A percentile compares a stretch with the other conserved stretches of the same genome.
phyloP scores from a whole-genome alignment of 495 filamentous ascomycete genomes.

The Hypomontagnella monticulosa region DNA sequence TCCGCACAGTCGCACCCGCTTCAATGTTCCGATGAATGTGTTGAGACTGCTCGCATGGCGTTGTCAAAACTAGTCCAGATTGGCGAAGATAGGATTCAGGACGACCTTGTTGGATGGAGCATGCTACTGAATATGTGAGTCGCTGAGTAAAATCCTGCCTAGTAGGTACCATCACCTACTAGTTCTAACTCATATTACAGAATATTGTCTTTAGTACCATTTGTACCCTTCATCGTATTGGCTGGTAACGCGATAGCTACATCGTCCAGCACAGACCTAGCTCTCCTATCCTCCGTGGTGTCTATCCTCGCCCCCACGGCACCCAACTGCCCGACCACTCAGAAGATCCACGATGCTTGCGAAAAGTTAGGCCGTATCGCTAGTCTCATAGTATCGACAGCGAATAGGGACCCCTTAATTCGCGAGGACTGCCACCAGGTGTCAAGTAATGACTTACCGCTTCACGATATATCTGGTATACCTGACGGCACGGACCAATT shows the following conservation, averaged over 20 bases:
- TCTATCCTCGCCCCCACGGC: slow-evolving; percentile 20
- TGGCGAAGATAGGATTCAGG: slow-evolving; percentile 16
- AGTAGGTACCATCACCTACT: background rate
- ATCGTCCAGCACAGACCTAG: slow-evolving; percentile 57
- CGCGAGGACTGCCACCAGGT: slow-evolving; percentile 3
- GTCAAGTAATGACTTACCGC: background rate
- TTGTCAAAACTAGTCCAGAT: slow-evolving; percentile 50
- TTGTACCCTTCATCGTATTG: slow-evolving; percentile 73
- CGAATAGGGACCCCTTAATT: background rate
- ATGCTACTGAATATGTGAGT: slow-evolving; percentile 38
- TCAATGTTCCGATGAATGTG: slow-evolving; percentile 61
- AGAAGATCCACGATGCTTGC: slow-evolving; percentile 38
- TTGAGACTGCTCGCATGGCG: slow-evolving; percentile 65
- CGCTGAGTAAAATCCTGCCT: no score
- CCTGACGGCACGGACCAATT: background rate
- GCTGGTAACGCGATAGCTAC: slow-evolving; percentile 72
- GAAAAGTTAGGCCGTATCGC: slow-evolving; percentile 34
- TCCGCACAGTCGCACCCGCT: slow-evolving; percentile 33
- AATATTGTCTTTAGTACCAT: slow-evolving; percentile 59
- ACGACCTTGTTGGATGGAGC: slow-evolving; percentile 8
- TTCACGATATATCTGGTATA: background rate
- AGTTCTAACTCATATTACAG: slow-evolving; percentile 13
- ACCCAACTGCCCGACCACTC: slow-evolving; percentile 10
- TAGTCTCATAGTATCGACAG: slow-evolving; percentile 29
- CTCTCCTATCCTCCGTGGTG: slow-evolving; percentile 28